A percentile compares a stretch with the other conserved stretches of the same genome.
These are phyloP conservation scores for Incumbomyces lentus DNA, from an alignment of 2,329 filamentous ascomycete genomes.

Conservation along the genomic window DNA sequence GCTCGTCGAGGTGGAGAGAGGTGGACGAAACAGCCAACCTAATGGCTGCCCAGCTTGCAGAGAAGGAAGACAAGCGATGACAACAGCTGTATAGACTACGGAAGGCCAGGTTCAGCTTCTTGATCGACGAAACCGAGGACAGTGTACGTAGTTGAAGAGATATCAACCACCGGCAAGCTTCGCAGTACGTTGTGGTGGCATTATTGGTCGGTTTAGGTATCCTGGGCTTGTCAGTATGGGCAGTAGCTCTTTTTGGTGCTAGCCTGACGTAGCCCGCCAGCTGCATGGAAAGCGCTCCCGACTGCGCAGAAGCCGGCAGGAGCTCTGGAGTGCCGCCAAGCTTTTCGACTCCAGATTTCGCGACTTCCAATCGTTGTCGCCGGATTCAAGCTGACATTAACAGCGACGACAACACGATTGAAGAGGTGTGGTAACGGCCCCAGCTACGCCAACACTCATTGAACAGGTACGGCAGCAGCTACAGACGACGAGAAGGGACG, in stretches of 20 bases:
- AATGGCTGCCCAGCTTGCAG: slow-evolving; percentile 4
- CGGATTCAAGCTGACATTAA: neutral
- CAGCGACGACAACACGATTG: slow-evolving; percentile 4
- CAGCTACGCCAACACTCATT: neutral
- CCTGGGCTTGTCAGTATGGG: no score
- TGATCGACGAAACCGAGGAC: no score
- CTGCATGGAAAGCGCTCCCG: slow-evolving; percentile 1
- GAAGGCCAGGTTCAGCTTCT: no score
- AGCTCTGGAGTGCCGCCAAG: slow-evolving; percentile 1
- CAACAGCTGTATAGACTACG: no score
- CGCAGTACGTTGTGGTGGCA: neutral
- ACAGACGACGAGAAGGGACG: neutral
- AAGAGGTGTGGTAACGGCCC: neutral
- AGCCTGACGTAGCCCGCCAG: neutral
- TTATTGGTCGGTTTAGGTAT: no score
- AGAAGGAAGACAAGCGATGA: neutral
- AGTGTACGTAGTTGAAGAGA: no score
- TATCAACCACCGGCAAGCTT: neutral
- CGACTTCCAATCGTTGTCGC: slow-evolving; percentile 6
- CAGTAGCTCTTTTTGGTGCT: slow-evolving; percentile 3
- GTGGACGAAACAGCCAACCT: slow-evolving; percentile 1
- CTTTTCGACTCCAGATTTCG: slow-evolving; percentile 6
- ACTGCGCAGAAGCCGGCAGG: neutral
- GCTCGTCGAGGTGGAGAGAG: neutral
- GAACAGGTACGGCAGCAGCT: slow-evolving; percentile 2